These are phyloP conservation scores for Trypanosoma cruzi DNA, from an alignment of 208 protist genomes.

Conservation along the genomic window DNA sequence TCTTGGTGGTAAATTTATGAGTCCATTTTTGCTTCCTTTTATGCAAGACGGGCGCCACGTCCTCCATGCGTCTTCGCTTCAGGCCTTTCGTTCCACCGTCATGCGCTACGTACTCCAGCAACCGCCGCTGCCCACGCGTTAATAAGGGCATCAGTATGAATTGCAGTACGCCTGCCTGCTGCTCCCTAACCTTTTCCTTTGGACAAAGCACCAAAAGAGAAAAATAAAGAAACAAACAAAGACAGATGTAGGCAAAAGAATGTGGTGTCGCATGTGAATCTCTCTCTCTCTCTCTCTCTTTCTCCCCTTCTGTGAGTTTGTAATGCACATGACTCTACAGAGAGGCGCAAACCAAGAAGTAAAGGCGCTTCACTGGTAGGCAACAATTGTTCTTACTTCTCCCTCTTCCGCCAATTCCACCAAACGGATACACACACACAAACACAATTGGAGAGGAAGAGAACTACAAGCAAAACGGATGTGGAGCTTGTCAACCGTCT, in stretches of 20 bases:
- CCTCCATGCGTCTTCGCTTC: slow-evolving; percentile 45
- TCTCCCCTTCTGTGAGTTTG: not conserved
- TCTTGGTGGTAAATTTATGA: not conserved
- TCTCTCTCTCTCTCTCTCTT: not conserved
- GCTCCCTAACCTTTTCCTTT: not conserved
- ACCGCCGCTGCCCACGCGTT: slow-evolving; percentile 46
- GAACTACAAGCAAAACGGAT: not conserved
- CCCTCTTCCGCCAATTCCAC: not conserved
- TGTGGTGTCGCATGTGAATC: too few relatives aligned
- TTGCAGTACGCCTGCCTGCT: not conserved
- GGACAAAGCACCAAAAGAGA: too few relatives aligned
- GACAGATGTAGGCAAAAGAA: not conserved
- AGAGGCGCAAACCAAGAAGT: not conserved
- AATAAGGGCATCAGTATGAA: slow-evolving; percentile 15
- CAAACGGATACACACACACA: not conserved
- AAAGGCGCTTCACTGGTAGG: not conserved
- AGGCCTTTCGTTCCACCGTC: slow-evolving; percentile 24
- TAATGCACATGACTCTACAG: not conserved
- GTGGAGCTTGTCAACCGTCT: not conserved
- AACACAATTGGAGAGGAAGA: too few relatives aligned
- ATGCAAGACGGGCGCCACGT: slow-evolving; percentile 66
- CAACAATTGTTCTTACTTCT: not conserved
- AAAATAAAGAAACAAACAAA: slow-evolving; percentile 3
- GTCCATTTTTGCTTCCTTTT: slow-evolving; percentile 19
- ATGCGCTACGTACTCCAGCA: slow-evolving; percentile 45